Conservation (phyloP, 2,329 filamentous ascomycete species). For the Colletotrichum musae region DNA sequence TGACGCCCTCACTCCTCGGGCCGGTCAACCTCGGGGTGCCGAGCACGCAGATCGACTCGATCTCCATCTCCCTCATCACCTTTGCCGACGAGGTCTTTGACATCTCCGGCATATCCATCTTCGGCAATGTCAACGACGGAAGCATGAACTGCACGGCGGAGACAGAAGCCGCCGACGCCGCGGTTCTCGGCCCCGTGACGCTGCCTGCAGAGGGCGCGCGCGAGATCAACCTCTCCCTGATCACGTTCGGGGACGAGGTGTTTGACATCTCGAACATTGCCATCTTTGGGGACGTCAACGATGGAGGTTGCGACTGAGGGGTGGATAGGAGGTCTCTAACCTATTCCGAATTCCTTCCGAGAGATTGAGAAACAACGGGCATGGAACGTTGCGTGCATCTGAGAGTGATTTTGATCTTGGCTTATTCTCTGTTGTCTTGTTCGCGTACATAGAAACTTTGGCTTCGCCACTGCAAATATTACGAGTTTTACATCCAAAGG, state of each 20-base stretch:
- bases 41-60: not conserved
- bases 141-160: not conserved
- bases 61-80: slow-evolving; percentile 8
- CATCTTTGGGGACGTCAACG: slow-evolving; percentile 11
- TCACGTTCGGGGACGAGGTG: slow-evolving; percentile 11
- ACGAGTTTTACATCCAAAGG: too few species aligned
- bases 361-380: too few species aligned
- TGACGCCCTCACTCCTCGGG: not conserved
- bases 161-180: not conserved
- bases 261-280: slow-evolving; percentile 18
- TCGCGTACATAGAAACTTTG: too few species aligned
- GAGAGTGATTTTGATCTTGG: too few species aligned
- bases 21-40: not conserved
- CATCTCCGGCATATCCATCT: slow-evolving; percentile 18
- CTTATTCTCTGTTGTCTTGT: too few species aligned
- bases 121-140: slow-evolving; percentile 21
- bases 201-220: not conserved
- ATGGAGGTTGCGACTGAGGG: slow-evolving; percentile 4
- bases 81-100: slow-evolving; percentile 22
- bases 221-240: slow-evolving; percentile 2
- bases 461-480: too few species aligned
- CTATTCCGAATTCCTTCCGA: not conserved
- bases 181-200: not conserved
- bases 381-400: too few species aligned
- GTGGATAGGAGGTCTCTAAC: not conserved